These are phyloP conservation scores for Lachnellula hyalina DNA, from an alignment of 2,329 filamentous ascomycete species.

Conservation along the genomic window DNA sequence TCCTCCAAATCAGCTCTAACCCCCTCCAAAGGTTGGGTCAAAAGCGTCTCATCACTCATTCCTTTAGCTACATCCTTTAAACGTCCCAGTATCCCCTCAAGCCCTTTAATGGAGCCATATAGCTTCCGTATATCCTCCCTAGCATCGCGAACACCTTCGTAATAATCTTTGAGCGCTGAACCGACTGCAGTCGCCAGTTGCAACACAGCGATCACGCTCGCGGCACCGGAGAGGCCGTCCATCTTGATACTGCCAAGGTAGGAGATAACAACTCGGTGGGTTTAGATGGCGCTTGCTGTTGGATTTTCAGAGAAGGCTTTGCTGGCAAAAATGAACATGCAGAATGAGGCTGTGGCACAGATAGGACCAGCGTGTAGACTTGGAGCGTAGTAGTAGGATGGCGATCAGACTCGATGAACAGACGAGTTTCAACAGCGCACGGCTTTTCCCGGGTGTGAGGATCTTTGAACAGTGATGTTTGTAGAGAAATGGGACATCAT, in stretches of 20 bases:
- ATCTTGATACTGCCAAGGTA: neutral
- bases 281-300: too few relatives aligned
- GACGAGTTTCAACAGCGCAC: too few relatives aligned
- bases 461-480: too few relatives aligned
- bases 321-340: too few relatives aligned
- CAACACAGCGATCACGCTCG: conserved; percentile 11
- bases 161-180: conserved; percentile 10
- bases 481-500: too few relatives aligned
- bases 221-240: conserved; percentile 12
- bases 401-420: too few relatives aligned
- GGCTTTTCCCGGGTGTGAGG: too few relatives aligned
- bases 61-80: neutral
- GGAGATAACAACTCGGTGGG: neutral
- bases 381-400: too few relatives aligned
- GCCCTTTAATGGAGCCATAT: conserved; percentile 5
- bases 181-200: conserved; percentile 9
- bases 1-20: neutral
- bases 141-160: conserved; percentile 12
- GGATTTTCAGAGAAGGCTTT: too few relatives aligned
- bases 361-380: too few relatives aligned
- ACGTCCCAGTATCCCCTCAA: conserved; percentile 4
- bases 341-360: too few relatives aligned
- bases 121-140: conserved; percentile 14
- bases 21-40: neutral
- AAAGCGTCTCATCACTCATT: neutral